Percentiles rank a stretch among this genome's conserved stretches.
phyloP scores from a whole-genome alignment of 495 filamentous ascomycete genomes.

The Penicillium paradoxum region DNA sequence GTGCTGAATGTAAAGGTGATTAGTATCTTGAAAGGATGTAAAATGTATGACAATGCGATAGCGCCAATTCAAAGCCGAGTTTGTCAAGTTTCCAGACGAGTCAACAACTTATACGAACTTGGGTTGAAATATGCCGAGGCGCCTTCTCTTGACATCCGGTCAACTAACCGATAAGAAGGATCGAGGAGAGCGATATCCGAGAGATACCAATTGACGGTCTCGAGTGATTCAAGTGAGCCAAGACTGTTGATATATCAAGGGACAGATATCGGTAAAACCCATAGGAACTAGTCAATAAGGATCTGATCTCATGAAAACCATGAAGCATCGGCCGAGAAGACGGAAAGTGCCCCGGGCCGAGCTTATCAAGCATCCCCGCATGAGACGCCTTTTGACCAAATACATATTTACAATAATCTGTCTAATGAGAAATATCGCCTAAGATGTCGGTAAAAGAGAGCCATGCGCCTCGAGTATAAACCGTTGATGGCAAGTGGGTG shows the following conservation, averaged over 20 bases:
- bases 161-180: neutral
- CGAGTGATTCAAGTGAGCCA: neutral
- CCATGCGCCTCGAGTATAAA: neutral
- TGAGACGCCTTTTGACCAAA: neutral
- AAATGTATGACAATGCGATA: neutral
- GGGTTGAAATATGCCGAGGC: constrained; percentile 1
- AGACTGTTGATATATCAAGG: neutral
- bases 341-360: constrained; percentile 9
- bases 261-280: neutral
- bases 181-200: neutral
- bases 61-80: neutral
- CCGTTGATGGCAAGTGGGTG: neutral
- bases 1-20: neutral
- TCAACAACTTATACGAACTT: neutral
- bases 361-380: constrained; percentile 20
- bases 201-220: neutral
- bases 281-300: neutral
- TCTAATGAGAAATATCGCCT: neutral
- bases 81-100: neutral
- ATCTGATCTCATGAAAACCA: constrained; percentile 5
- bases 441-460: neutral
- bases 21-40: neutral
- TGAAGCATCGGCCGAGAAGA: constrained; percentile 13
- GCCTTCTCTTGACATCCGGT: constrained; percentile 4
- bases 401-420: neutral